Evolutionary conservation across 495 filamentous ascomycete species (phyloP).

Genomic region (Neurospora sp.): DNA sequence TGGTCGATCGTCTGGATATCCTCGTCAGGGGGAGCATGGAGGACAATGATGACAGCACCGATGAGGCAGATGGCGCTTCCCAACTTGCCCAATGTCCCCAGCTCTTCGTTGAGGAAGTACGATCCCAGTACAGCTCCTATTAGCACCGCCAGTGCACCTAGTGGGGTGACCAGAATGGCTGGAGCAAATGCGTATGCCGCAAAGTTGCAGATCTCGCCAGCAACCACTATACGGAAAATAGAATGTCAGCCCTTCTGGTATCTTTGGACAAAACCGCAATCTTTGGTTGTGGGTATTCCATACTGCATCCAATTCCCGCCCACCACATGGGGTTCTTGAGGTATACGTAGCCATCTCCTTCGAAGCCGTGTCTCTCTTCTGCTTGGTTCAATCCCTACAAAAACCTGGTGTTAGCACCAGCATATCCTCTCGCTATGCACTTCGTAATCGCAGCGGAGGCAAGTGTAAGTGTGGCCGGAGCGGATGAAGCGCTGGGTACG

Average conservation of each 20-base stretch:
- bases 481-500: constrained; percentile 1
- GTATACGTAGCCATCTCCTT: constrained; percentile 93
- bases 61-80: constrained; percentile 95
- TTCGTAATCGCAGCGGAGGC: background rate
- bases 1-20: constrained; percentile 79
- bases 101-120: constrained; percentile 82
- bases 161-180: constrained; percentile 89
- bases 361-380: constrained; percentile 84
- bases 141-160: constrained; percentile 86
- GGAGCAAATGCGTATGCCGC: constrained; percentile 97
- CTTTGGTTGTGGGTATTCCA: constrained; percentile 14
- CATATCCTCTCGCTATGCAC: background rate
- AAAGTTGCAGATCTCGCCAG: constrained; percentile 91
- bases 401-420: constrained; percentile 13
- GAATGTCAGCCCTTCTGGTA: constrained; percentile 12
- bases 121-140: constrained; percentile 92
- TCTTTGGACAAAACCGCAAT: background rate
- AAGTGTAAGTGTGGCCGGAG: background rate
- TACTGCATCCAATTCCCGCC: constrained; percentile 83
- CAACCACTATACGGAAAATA: constrained; percentile 44
- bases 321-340: constrained; percentile 90
- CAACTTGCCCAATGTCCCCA: constrained; percentile 82
- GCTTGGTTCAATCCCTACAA: constrained; percentile 78
- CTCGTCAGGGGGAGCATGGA: constrained; percentile 92
- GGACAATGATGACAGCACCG: constrained; percentile 91